Conservation (phyloP, 768 basidiomycete genomes). For the Glaciozyma martinii region DNA sequence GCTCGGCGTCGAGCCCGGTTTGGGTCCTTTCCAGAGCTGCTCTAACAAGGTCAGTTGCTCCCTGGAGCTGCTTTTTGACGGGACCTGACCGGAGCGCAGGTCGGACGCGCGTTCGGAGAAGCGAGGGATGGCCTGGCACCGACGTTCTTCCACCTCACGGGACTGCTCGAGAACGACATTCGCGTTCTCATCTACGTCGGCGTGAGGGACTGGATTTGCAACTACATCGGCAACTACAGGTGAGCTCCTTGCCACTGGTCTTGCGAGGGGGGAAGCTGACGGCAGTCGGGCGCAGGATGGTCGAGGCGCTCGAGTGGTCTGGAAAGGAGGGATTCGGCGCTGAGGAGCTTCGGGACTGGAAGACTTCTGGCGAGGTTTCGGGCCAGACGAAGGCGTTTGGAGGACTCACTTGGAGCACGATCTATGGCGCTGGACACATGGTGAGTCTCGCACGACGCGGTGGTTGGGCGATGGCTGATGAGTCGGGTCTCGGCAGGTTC, state of each 20-base stretch:
- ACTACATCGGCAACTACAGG: slow-evolving; percentile 1
- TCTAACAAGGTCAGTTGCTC: not conserved
- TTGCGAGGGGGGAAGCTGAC: slow-evolving; percentile 37
- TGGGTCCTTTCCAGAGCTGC: slow-evolving; percentile 4
- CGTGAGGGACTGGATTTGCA: slow-evolving; percentile 23
- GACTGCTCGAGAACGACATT: slow-evolving; percentile 67
- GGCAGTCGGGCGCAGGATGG: slow-evolving; percentile 74
- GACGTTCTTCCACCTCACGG: slow-evolving; percentile 39
- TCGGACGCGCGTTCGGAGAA: not conserved
- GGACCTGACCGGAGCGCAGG: not conserved
- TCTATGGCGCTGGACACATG: slow-evolving; percentile 69
- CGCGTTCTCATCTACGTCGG: slow-evolving; percentile 80
- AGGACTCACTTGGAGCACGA: slow-evolving; percentile 37
- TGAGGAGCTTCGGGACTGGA: slow-evolving; percentile 54
- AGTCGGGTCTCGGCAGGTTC: not conserved
- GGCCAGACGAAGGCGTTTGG: slow-evolving; percentile 61
- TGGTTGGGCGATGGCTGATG: too few species aligned
- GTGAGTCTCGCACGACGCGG: slow-evolving; percentile 10
- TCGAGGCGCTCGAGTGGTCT: slow-evolving; percentile 53
- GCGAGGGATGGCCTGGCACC: not conserved
- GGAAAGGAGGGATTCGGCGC: slow-evolving; percentile 56
- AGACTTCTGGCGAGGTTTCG: slow-evolving; percentile 43
- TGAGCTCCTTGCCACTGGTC: not conserved
- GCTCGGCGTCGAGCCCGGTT: slow-evolving; percentile 4
- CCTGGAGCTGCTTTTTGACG: too few species aligned